Conservation (phyloP, 371 early-diverging fungal genomes). For the Actinomortierella ambigua region DNA sequence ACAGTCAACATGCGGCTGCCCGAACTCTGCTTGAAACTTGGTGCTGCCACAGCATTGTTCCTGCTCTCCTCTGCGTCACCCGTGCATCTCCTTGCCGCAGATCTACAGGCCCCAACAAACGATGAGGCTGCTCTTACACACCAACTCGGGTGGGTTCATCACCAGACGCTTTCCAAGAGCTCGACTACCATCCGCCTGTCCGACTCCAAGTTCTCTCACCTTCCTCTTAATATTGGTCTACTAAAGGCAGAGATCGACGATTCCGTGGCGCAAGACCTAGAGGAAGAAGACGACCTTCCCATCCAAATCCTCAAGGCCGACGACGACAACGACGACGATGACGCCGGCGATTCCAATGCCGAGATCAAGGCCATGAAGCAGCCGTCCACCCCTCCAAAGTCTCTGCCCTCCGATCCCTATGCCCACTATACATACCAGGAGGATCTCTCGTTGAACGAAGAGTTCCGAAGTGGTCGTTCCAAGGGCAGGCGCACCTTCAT, state of each 20-base stretch:
- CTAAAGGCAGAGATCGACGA: not conserved
- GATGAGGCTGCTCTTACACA: not conserved
- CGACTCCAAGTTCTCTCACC: not conserved
- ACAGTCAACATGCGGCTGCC: no score
- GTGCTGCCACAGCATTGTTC: not conserved
- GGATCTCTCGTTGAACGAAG: not conserved
- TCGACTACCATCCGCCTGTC: not conserved
- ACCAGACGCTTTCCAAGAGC: not conserved
- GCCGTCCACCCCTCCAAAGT: slow-evolving; percentile 22
- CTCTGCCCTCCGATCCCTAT: slow-evolving; percentile 23
- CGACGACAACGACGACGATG: not conserved
- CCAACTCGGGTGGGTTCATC: not conserved
- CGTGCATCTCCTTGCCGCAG: not conserved
- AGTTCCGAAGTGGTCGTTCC: not conserved
- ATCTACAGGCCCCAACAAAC: not conserved
- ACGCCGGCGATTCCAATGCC: not conserved
- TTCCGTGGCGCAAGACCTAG: not conserved
- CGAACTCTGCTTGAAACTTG: no score
- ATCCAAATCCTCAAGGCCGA: not conserved
- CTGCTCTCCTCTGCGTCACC: not conserved
- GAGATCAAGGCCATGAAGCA: slow-evolving; percentile 12
- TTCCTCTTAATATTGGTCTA: not conserved
- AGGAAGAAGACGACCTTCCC: not conserved
- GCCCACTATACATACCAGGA: slow-evolving; percentile 23
- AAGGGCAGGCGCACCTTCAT: slow-evolving; percentile 57